These are phyloP conservation scores for Scutellaria baicalensis DNA, from an alignment of 257 asterid species.

Conservation along the genomic window DNA sequence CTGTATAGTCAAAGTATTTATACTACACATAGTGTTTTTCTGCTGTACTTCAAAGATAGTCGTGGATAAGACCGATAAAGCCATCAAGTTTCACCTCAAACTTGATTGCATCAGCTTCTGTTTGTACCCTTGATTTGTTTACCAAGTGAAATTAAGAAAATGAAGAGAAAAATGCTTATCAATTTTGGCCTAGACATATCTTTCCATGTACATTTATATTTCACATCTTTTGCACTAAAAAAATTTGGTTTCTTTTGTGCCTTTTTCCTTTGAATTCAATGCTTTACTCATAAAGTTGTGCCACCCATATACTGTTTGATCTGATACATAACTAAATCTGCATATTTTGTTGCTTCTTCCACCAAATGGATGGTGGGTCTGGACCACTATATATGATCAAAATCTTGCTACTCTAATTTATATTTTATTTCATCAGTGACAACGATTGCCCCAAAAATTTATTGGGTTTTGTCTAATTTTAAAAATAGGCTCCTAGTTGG, in stretches of 20 bases:
- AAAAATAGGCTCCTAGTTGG: no score
- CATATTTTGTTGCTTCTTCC: slow-evolving; percentile 1
- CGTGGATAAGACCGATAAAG: slow-evolving; percentile 13
- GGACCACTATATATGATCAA: slow-evolving; percentile 17
- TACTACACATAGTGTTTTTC: slow-evolving; percentile 5
- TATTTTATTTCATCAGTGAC: not conserved
- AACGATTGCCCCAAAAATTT: no score
- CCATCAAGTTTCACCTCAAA: not conserved
- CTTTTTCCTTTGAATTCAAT: not conserved
- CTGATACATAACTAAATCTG: not conserved
- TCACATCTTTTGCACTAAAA: no score
- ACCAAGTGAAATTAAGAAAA: not conserved
- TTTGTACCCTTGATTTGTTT: not conserved
- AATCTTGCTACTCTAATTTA: not conserved
- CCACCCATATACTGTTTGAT: not conserved
- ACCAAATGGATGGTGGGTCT: slow-evolving; percentile 40
- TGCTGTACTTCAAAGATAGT: not conserved
- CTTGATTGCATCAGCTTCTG: not conserved
- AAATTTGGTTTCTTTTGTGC: not conserved
- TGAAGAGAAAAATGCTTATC: not conserved
- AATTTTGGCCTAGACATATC: not conserved
- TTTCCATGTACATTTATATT: no score
- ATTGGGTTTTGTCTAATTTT: no score
- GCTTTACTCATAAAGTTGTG: not conserved
- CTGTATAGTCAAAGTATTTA: slow-evolving; percentile 42